Conservation (phyloP, 345 rosid genomes). For the Sapria himalayana region DNA sequence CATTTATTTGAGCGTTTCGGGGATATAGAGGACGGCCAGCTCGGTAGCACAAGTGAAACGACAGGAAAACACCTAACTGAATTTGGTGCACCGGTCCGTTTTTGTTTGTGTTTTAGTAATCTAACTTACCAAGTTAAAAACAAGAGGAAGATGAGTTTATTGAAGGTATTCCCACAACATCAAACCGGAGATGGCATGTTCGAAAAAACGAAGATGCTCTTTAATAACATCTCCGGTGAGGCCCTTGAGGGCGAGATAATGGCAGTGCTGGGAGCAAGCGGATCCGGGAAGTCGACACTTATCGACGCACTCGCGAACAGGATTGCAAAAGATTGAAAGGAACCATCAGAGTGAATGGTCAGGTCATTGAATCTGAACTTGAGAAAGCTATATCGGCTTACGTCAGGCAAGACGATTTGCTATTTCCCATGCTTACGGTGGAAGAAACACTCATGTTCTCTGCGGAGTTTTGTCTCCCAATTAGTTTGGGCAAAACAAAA, state of each 20-base stretch:
- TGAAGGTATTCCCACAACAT: background rate
- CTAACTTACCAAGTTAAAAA: background rate
- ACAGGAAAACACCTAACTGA: no score
- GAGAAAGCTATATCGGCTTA: background rate
- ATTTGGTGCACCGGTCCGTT: background rate
- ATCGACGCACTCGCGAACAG: background rate
- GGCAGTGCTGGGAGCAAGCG: conserved; percentile 93
- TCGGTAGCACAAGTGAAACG: no score
- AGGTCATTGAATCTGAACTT: background rate
- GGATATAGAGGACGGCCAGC: no score
- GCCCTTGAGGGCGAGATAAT: conserved; percentile 63
- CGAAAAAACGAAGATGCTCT: conserved; percentile 26
- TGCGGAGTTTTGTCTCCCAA: conserved; percentile 7
- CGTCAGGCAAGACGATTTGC: background rate
- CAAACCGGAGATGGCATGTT: no score
- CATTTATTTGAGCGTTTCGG: no score
- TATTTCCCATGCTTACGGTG: conserved; percentile 1
- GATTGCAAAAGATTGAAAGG: background rate
- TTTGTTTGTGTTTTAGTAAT: background rate
- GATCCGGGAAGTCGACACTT: conserved; percentile 22
- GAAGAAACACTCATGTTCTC: conserved; percentile 1
- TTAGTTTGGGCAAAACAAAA: conserved; percentile 7
- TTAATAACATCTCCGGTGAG: conserved; percentile 37
- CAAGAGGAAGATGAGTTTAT: background rate
- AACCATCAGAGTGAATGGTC: background rate